phyloP scores from a whole-genome alignment of 2,329 filamentous ascomycete species.

The Colletotrichum tropicicola region DNA sequence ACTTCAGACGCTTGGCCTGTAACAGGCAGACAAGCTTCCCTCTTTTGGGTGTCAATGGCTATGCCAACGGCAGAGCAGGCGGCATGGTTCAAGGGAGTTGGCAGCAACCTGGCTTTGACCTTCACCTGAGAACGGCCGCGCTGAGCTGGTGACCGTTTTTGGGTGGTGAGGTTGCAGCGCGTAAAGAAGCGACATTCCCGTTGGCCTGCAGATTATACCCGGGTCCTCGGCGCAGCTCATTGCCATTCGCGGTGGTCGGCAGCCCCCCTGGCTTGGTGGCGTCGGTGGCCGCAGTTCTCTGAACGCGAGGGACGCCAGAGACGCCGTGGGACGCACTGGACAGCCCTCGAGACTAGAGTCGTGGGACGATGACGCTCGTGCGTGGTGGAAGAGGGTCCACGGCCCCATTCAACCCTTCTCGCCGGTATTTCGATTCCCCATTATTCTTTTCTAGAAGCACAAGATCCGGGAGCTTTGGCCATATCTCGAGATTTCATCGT shows the following conservation, averaged over 20 bases:
- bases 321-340: conserved; percentile 17
- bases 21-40: neutral
- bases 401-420: conserved; percentile 33
- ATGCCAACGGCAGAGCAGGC: no score
- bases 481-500: conserved; percentile 19
- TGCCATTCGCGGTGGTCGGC: conserved; percentile 3
- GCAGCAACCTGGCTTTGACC: neutral
- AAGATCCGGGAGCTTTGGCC: conserved; percentile 31
- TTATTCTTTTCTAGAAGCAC: conserved; percentile 32
- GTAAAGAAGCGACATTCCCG: conserved; percentile 22
- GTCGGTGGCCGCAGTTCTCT: conserved; percentile 21
- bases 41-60: neutral
- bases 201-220: conserved; percentile 15
- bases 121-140: neutral
- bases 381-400: conserved; percentile 27
- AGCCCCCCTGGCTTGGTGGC: conserved; percentile 15
- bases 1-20: conserved; percentile 1
- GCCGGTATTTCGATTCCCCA: conserved; percentile 31
- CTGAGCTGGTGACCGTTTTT: conserved; percentile 22
- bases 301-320: conserved; percentile 20
- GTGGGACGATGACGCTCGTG: conserved; percentile 32
- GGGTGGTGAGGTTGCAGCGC: conserved; percentile 22
- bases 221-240: conserved; percentile 17
- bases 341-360: neutral
- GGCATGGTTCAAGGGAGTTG: conserved; percentile 6